phyloP scores from a whole-genome alignment of 345 rosid species.

The Gynandropsis gynandra region DNA sequence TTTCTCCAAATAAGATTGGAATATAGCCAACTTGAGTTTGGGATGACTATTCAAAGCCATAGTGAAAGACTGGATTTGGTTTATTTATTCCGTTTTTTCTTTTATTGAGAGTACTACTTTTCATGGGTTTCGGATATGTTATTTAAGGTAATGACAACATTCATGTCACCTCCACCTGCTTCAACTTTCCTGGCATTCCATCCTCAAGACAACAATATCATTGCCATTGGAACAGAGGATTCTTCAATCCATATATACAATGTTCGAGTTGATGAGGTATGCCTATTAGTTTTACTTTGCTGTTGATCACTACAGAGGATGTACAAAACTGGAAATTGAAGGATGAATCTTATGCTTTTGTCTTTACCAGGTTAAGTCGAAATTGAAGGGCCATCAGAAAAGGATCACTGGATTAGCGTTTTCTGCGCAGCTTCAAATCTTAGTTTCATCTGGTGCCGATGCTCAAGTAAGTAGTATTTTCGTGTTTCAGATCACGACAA shows the following conservation, averaged over 20 bases:
- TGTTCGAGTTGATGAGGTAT: constrained; percentile 52
- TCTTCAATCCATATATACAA: constrained; percentile 48
- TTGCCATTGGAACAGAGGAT: constrained; percentile 55
- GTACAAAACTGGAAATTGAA: not conserved
- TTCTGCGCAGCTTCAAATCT: constrained; percentile 44
- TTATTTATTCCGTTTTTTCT: not conserved
- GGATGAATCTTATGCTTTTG: not conserved
- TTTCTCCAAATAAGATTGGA: too few species aligned
- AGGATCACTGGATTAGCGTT: constrained; percentile 74
- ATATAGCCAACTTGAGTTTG: too few species aligned
- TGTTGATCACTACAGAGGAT: not conserved
- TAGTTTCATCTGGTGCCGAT: constrained; percentile 87
- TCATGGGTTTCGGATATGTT: constrained; percentile 8
- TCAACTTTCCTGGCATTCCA: constrained; percentile 49
- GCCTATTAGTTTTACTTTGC: not conserved
- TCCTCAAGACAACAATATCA: constrained; percentile 50
- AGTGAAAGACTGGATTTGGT: too few species aligned
- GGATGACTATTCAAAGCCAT: too few species aligned
- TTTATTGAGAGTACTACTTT: not conserved
- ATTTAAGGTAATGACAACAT: constrained; percentile 50
- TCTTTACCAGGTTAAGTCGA: constrained; percentile 50
- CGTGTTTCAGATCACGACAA: not conserved
- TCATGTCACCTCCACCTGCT: constrained; percentile 55
- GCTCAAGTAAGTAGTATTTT: constrained; percentile 48
- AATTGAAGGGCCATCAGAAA: constrained; percentile 71